Evolutionary conservation across 2,329 filamentous ascomycete species (phyloP).

Genomic region (Mariannaea elegans): DNA sequence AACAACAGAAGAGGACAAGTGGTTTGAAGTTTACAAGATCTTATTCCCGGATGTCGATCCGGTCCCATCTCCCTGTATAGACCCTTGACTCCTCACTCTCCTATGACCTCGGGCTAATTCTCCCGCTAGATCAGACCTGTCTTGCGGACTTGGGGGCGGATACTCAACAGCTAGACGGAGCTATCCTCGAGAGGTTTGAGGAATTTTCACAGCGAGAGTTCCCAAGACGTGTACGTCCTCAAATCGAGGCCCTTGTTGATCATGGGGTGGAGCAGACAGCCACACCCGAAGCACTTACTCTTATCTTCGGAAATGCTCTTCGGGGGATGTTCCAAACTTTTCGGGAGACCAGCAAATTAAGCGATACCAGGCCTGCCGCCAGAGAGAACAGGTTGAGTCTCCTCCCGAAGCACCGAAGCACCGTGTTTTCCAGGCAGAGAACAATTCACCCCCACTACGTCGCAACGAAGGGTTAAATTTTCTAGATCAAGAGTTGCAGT

Average conservation of each 20-base stretch:
- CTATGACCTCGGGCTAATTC: not conserved
- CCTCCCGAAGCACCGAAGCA: not conserved
- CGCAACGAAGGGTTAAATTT: not conserved
- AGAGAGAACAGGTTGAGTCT: not conserved
- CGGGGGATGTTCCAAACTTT: not conserved
- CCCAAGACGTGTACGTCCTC: not conserved
- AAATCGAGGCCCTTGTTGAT: not conserved
- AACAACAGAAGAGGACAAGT: conserved; percentile 23
- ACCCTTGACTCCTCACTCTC: too few species aligned
- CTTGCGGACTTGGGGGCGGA: not conserved
- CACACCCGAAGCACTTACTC: not conserved
- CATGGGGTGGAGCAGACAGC: not conserved
- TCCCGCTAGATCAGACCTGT: not conserved
- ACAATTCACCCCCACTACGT: not conserved
- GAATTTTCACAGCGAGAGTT: not conserved
- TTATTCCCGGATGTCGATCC: conserved; percentile 23
- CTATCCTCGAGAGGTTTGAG: not conserved
- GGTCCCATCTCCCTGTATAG: conserved; percentile 27
- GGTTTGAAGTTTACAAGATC: conserved; percentile 24
- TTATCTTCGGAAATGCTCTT: not conserved
- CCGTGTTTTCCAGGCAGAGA: not conserved
- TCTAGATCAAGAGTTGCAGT: not conserved
- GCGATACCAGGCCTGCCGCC: not conserved
- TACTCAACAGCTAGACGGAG: not conserved
- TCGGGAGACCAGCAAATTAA: not conserved